A percentile compares a stretch with the other conserved stretches of the same genome.
phyloP scores from a whole-genome alignment of 768 basidiomycete genomes.

The Leucogyrophana mollusca region DNA sequence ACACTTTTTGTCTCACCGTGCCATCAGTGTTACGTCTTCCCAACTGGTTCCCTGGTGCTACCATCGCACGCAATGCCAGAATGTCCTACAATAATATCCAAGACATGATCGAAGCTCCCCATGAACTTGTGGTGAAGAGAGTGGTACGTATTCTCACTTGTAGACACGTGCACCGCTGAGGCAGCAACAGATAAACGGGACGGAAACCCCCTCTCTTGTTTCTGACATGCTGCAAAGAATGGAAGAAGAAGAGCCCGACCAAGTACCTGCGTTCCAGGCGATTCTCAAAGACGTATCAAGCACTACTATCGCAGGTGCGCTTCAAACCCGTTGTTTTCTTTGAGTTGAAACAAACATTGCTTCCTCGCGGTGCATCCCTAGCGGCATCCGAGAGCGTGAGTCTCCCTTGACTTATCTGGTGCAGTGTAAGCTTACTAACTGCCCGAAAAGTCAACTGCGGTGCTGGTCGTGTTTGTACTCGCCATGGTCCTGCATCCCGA shows the following conservation, averaged over 20 bases:
- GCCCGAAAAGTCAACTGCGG: constrained; percentile 1
- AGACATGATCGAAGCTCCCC: constrained; percentile 20
- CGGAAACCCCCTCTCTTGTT: constrained; percentile 16
- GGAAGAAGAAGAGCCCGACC: not conserved
- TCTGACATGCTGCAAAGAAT: constrained; percentile 19
- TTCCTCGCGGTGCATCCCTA: too few relatives aligned
- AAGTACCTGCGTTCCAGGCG: too few relatives aligned
- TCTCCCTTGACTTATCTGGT: too few relatives aligned
- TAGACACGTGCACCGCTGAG: not conserved
- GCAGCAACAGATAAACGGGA: constrained; percentile 14
- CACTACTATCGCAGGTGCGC: too few relatives aligned
- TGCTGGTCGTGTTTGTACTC: constrained; percentile 11
- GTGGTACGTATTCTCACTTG: constrained; percentile 12
- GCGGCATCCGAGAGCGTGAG: too few relatives aligned
- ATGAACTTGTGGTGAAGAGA: constrained; percentile 17
- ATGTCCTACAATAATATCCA: constrained; percentile 12
- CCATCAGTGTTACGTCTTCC: constrained; percentile 21
- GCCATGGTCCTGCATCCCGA: constrained; percentile 18
- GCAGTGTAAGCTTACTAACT: not conserved
- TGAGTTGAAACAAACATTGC: too few relatives aligned
- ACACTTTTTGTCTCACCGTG: too few relatives aligned
- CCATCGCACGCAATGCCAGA: constrained; percentile 20
- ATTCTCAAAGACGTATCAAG: too few relatives aligned
- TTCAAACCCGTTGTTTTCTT: too few relatives aligned
- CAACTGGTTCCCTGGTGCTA: constrained; percentile 22